These are phyloP conservation scores for Chaetomium fimeti DNA, from an alignment of 495 filamentous ascomycete species.

Conservation along the genomic window DNA sequence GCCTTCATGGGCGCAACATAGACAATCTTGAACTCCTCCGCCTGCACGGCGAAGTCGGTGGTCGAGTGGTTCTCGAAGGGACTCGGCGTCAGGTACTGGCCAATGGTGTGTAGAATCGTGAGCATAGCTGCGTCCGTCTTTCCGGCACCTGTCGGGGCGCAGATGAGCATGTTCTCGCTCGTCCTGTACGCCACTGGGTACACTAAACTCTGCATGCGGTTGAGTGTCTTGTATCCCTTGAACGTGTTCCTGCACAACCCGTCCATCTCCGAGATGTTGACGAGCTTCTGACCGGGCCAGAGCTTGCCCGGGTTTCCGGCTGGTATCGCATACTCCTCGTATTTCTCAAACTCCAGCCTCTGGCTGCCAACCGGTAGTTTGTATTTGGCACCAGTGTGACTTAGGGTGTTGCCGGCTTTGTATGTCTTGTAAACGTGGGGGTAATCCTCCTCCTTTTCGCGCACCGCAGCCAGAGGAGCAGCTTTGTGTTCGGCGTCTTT, in stretches of 20 bases:
- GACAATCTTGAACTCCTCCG: slow-evolving; percentile 94
- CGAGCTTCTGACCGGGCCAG: slow-evolving; percentile 65
- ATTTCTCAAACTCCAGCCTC: slow-evolving; percentile 59
- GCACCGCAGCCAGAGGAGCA: slow-evolving; percentile 59
- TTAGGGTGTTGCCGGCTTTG: slow-evolving; percentile 78
- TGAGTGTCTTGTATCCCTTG: slow-evolving; percentile 86
- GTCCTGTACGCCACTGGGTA: slow-evolving; percentile 95
- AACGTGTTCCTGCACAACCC: slow-evolving; percentile 89
- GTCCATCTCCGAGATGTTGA: slow-evolving; percentile 80
- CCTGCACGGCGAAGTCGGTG: slow-evolving; percentile 70
- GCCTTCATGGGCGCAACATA: slow-evolving; percentile 99
- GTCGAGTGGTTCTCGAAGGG: slow-evolving; percentile 71
- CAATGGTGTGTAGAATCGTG: slow-evolving; percentile 83
- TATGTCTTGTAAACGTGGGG: slow-evolving; percentile 89
- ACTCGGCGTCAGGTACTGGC: slow-evolving; percentile 77
- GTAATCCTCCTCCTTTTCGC: slow-evolving; percentile 66
- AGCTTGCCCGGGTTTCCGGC: slow-evolving; percentile 76
- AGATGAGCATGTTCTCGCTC: slow-evolving; percentile 98
- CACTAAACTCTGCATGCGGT: slow-evolving; percentile 96
- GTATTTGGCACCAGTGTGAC: slow-evolving; percentile 72
- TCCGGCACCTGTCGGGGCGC: slow-evolving; percentile 95
- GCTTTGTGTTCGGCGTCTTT: slow-evolving; percentile 82
- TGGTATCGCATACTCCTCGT: slow-evolving; percentile 85
- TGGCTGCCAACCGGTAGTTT: slow-evolving; percentile 65
- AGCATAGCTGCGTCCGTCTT: slow-evolving; percentile 99